Conservation (phyloP, 225 moss, liverwort and hornwort genomes). For the Thuidium tamariscinum region DNA sequence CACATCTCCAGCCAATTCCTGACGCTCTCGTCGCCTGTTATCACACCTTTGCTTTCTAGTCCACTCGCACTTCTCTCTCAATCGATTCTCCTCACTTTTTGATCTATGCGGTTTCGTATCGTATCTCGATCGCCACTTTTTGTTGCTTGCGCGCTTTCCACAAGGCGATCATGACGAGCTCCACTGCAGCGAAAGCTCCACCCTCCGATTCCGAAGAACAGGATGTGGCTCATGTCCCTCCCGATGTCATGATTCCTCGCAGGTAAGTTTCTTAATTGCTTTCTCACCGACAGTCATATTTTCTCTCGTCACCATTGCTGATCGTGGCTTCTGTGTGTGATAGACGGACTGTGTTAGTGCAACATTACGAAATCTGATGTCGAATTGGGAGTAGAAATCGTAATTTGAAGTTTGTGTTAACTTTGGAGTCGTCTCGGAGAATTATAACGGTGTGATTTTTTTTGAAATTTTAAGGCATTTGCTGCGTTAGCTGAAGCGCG, state of each 20-base stretch:
- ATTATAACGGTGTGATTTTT: neutral
- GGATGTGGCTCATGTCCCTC: neutral
- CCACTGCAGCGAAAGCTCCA: neutral
- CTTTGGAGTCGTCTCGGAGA: neutral
- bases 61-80: neutral
- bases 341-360: neutral
- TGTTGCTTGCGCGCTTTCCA: neutral
- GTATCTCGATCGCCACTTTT: neutral
- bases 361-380: neutral
- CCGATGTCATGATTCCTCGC: constrained; percentile 14
- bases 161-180: neutral
- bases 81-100: neutral
- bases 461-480: neutral
- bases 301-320: neutral
- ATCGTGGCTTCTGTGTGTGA: neutral
- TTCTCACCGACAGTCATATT: neutral
- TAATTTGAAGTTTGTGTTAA: neutral
- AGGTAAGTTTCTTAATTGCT: neutral
- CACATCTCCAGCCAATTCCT: neutral
- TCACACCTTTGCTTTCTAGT: neutral
- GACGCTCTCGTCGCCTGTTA: neutral
- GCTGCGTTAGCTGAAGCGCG: neutral
- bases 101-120: neutral
- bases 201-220: neutral
- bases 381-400: neutral